Evolutionary conservation across 768 basidiomycete species (phyloP), one percentile per base, ranked within the genome.

Genomic region (Boletus speciosus): DNA sequence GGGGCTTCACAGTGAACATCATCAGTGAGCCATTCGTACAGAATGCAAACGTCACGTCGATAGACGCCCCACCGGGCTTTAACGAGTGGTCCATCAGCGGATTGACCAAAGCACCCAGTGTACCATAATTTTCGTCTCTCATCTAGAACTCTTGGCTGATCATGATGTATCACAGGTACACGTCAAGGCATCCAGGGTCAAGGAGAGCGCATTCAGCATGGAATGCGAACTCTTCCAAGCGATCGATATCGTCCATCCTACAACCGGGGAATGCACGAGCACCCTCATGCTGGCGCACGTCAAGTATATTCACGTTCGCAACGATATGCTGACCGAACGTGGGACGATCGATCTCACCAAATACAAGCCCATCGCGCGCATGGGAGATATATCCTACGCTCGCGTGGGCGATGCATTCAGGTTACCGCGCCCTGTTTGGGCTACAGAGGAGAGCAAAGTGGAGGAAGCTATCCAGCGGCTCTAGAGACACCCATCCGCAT

Each of bases 1-100:
- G 75, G 27, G 67, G 76, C 29, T 85, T 83, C 64, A 77, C 76
- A 6, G 76, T 81, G 27, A 81, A 79, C 58, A 80, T 81, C 62
- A 83, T 85, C 61, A 81, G 79, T 38, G 81, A 82, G 58, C 71
- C 76, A 2, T 78, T 71, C 41, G 35, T 73, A 2, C 69, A 78
- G 49, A 63, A 69, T 7, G 78, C 77, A 0, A 75, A 77, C 55
- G 61, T 61, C 19, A 64, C 71, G 1, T 51, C 73, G 11, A 59
- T 77, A 15, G 73, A 79, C 29, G 61, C 74, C 4, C 77, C 78
- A 4, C 51, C 61, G 1, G 59, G 59, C 1, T 66, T 76, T n/a
- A 61, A 68, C 55, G 77, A 78, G 53, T 78, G 77, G 77, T 52
- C 62, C 14, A 52, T 75, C 37, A 73, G 68, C 21, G 77, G 78